These are phyloP conservation scores for Ceratobasidium sp. DNA, from an alignment of 1,284 basidiomycete genomes.

Conservation along the genomic window DNA sequence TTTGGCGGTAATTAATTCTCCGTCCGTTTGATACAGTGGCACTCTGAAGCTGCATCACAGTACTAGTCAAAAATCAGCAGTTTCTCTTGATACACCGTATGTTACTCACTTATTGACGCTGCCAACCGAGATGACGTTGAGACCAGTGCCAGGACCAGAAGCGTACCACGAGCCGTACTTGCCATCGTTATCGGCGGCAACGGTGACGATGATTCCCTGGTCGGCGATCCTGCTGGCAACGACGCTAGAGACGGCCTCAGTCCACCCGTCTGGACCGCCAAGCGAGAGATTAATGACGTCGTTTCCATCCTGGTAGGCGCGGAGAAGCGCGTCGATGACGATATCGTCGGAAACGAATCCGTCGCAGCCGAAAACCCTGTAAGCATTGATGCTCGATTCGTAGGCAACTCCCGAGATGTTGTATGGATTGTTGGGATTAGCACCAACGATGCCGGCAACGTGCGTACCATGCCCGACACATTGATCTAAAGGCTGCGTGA, in stretches of 20 bases:
- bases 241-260: constrained; percentile 47
- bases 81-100: too few relatives aligned
- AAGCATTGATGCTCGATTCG: constrained; percentile 19
- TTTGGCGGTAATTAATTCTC: constrained; percentile 41
- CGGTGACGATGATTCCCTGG: constrained; percentile 47
- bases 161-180: constrained; percentile 38
- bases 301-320: constrained; percentile 46
- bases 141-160: constrained; percentile 38
- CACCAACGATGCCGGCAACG: constrained; percentile 51
- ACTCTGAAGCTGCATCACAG: constrained; percentile 20
- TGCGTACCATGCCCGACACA: constrained; percentile 52
- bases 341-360: constrained; percentile 32
- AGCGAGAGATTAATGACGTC: constrained; percentile 55
- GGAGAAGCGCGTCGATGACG: constrained; percentile 40
- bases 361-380: constrained; percentile 37
- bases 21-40: constrained; percentile 34
- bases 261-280: constrained; percentile 46
- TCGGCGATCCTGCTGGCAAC: constrained; percentile 48
- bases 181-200: constrained; percentile 40
- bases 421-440: constrained; percentile 46
- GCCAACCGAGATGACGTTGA: constrained; percentile 39
- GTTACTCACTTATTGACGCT: constrained; percentile 40
- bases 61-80: neutral
- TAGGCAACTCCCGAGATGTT: constrained; percentile 41
- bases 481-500: constrained; percentile 45